phyloP scores from a whole-genome alignment of 2,329 filamentous ascomycete genomes.

The Xylariaceae sp. region DNA sequence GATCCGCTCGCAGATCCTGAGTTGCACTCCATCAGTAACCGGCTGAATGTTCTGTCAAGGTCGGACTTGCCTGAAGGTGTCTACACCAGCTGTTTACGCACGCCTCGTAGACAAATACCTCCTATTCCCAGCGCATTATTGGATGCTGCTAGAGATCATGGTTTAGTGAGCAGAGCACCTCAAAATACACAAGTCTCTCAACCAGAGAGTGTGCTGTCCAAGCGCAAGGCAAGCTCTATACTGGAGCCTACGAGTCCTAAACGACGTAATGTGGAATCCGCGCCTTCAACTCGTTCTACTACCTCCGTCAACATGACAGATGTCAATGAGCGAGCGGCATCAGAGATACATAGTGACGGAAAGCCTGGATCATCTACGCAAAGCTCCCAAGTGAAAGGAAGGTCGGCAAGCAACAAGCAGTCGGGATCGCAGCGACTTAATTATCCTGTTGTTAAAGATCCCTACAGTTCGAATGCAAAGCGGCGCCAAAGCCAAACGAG shows the following conservation, averaged over 20 bases:
- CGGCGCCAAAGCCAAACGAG: slow-evolving; percentile 59
- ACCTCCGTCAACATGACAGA: not conserved
- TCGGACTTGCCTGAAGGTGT: slow-evolving; percentile 35
- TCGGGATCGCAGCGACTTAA: slow-evolving; percentile 42
- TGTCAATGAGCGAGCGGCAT: slow-evolving; percentile 2
- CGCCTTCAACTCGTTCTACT: slow-evolving; percentile 6
- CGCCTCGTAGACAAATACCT: slow-evolving; percentile 35
- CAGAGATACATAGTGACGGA: not conserved
- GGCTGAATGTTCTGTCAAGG: slow-evolving; percentile 4
- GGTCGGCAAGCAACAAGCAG: slow-evolving; percentile 38
- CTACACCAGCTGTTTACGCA: slow-evolving; percentile 39
- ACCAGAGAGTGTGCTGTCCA: slow-evolving; percentile 12
- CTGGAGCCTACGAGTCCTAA: slow-evolving; percentile 22
- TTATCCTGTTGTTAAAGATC: slow-evolving; percentile 75
- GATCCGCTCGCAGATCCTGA: not conserved
- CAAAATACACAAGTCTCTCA: slow-evolving; percentile 15
- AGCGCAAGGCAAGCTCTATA: slow-evolving; percentile 22
- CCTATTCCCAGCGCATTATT: slow-evolving; percentile 38
- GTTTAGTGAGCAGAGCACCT: slow-evolving; percentile 34
- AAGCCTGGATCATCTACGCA: slow-evolving; percentile 23
- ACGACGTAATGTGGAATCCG: slow-evolving; percentile 29
- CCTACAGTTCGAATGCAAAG: slow-evolving; percentile 58
- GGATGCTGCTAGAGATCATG: slow-evolving; percentile 38
- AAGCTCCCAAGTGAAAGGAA: slow-evolving; percentile 14
- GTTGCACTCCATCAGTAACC: not conserved